phyloP scores from a whole-genome alignment of 2,329 filamentous ascomycete genomes.

The Arthrobotrys megalospora region DNA sequence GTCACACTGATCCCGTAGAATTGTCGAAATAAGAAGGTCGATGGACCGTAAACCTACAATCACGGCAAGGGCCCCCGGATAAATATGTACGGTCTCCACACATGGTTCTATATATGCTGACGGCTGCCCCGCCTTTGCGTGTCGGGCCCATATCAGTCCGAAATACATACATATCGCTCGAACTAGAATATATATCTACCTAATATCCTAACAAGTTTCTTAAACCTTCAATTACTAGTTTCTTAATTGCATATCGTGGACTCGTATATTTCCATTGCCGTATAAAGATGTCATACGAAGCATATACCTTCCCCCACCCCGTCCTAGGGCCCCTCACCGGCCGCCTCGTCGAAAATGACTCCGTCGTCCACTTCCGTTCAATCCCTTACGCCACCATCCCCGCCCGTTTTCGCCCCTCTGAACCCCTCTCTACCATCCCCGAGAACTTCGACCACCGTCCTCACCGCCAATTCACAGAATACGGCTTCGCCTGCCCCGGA shows the following conservation, averaged over 20 bases:
- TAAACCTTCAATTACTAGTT: not conserved
- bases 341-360: conserved; percentile 46
- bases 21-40: conserved; percentile 9
- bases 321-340: conserved; percentile 47
- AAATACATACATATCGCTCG: not conserved
- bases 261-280: not conserved
- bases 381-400: conserved; percentile 57
- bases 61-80: conserved; percentile 2
- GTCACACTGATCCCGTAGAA: not conserved
- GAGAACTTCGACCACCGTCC: conserved; percentile 52
- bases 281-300: conserved; percentile 29
- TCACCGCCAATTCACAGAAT: conserved; percentile 52
- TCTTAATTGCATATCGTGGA: not conserved
- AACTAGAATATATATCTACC: not conserved
- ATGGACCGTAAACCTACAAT: not conserved
- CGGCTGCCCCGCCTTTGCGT: not conserved
- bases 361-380: conserved; percentile 49
- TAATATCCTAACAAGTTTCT: not conserved
- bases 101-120: not conserved
- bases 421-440: conserved; percentile 39
- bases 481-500: conserved; percentile 54
- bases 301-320: conserved; percentile 38
- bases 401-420: conserved; percentile 53
- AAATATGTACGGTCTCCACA: not conserved
- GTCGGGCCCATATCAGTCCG: conserved; percentile 3